A percentile compares a stretch with the other conserved stretches of the same genome.
Conservation (phyloP, 2,329 filamentous ascomycete species). For the Cladosporium colombiae region DNA sequence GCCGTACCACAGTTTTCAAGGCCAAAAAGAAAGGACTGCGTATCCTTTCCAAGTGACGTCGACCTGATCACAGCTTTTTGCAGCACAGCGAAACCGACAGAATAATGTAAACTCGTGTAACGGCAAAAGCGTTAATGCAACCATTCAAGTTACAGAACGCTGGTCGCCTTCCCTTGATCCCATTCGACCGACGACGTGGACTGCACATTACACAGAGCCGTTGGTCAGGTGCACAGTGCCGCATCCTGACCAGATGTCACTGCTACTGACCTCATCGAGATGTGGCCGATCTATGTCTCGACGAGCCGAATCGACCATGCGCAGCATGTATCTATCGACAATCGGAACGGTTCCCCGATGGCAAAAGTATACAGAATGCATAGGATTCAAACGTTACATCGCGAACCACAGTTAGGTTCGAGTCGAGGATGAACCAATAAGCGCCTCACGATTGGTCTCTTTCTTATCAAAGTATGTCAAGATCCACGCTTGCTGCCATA, state of each 20-base stretch:
- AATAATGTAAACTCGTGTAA: too few relatives aligned
- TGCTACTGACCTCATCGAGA: background rate
- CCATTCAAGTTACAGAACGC: too few relatives aligned
- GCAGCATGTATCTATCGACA: background rate
- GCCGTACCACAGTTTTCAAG: background rate
- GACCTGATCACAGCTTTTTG: background rate
- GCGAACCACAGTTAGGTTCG: too few relatives aligned
- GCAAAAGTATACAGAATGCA: too few relatives aligned
- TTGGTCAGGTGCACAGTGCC: background rate
- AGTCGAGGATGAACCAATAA: too few relatives aligned
- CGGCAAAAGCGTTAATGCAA: background rate
- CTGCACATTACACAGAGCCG: background rate
- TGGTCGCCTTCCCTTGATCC: background rate
- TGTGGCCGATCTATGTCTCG: background rate
- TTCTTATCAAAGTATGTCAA: too few relatives aligned
- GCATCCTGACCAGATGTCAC: background rate
- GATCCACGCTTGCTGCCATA: too few relatives aligned
- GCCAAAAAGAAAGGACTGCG: background rate
- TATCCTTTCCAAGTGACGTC: background rate
- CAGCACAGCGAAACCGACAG: too few relatives aligned
- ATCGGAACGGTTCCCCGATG: background rate
- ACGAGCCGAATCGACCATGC: background rate
- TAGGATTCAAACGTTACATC: too few relatives aligned
- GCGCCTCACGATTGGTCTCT: too few relatives aligned
- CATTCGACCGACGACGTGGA: background rate